Base-by-base conservation (phyloP, 148 eudicot species). In the Rhododendron simsii region DNA sequence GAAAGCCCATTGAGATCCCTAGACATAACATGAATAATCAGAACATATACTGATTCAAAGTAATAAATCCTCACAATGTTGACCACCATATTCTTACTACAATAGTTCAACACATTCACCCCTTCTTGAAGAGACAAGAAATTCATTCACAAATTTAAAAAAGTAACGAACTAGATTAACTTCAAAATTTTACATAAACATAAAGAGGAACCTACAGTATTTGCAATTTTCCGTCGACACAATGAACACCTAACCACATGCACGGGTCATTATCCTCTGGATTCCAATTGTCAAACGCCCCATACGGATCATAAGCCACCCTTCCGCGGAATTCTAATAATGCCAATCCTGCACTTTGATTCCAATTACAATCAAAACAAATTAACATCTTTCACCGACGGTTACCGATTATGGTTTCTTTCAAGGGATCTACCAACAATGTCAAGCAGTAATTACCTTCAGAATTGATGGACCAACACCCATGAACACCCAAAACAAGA, bases 241-340 rank as follows among this genome's bases (percentile, higher is more conserved):
- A 98, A 13, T 84, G 87, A 86, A 95, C 92, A 80, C 98, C 95
- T 26, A 87, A 87, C 99, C 99, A 98, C 75, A 65, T 84, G 88
- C 99, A 98, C 5, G 96, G 97, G 79, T 93, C 91, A 81, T 80
- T 57, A 82, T 94, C 94, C 85, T 91, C 73, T 61, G 90, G 87
- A 89, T 94, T 87, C 99, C 98, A 98, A 86, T 88, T 90, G 61
- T 89, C 89, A 87, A 98, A 93, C 44, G 88, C 89, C 33, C 92
- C 90, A 87, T 76, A 89, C 20, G 99, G 97, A 91, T 98, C 99
- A 78, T 57, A 84, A 53, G 82, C 80, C 80, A 98, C 91, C 63
- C 89, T 90, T 67, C 83, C 89, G 15, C 92, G 91, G 82, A 98
- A 91, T 83, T 90, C 87, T 86, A 94, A 88, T 87, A 98, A 88